Evolutionary conservation across 352 stramenopile genomes (phyloP), one percentile per base, ranked within the genome.

Genomic region (Globisporangium polare): DNA sequence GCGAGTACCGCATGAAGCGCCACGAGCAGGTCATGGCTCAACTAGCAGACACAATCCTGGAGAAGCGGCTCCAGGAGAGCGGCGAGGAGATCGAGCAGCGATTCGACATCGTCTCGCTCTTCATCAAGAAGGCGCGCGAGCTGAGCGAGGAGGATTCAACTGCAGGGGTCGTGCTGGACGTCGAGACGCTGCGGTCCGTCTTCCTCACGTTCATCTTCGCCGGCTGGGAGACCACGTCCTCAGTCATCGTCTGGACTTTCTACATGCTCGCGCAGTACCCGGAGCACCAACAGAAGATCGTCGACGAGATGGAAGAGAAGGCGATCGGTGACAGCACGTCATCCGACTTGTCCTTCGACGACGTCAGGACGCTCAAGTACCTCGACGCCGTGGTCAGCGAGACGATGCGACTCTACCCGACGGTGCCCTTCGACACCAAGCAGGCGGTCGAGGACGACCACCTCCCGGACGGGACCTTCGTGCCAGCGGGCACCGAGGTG

Each of bases 211-310:
- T 95, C 33, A 73, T 55, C 15, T 55, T 55, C 15, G 49, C 49
- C 2, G 49, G 49, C 5, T 27, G 49, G 6, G 49, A 55, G 27
- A 55, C 49, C 5, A 55, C 49, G 15, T 31, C 49, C 1, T 31
- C 31, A 6, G 18, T 15, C 6, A 41, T 55, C 18, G 5, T 20
- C 13, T 55, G n/a, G n/a, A 55, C 49, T 71, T 83, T 94, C 39
- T 94, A 96, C 58, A 66, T 65, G n/a, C 68, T 96, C 2, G 73
- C 83, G 2, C 84, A 60, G 22, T 61, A 92, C 53, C 78, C 80
- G 22, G 45, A 62, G 26, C 69, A 81, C 10, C 75, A 89, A 55
- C 58, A 76, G 22, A 74, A 79, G 66, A 81, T 84, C 29, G 39
- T 82, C 24, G n/a, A n/a, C n/a, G n/a, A n/a, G n/a, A n/a, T n/a